These are phyloP conservation scores for Lactarius vividus DNA, from an alignment of 768 basidiomycete species.

Conservation along the genomic window DNA sequence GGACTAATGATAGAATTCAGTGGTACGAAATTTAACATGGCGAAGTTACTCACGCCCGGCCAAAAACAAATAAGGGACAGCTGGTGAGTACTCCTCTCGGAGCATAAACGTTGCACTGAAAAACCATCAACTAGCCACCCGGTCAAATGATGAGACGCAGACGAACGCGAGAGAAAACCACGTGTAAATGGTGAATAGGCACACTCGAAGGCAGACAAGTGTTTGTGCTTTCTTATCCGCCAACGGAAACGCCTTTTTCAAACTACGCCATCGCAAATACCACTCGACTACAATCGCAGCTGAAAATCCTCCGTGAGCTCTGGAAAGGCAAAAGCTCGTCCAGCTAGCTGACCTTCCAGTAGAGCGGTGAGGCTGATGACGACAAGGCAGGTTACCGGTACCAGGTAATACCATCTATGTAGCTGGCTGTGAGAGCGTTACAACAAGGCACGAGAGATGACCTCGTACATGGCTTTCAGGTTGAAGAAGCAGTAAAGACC, in stretches of 20 bases:
- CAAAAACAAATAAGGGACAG: slow-evolving; percentile 47
- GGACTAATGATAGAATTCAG: slow-evolving; percentile 38
- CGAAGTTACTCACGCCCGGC: slow-evolving; percentile 43
- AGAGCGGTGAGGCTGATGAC: slow-evolving; percentile 40
- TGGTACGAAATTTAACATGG: slow-evolving; percentile 8
- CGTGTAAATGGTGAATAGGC: slow-evolving; percentile 20
- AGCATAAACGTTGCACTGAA: neutral
- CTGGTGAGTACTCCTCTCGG: slow-evolving; percentile 1
- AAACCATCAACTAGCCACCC: neutral
- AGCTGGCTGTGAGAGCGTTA: slow-evolving; percentile 8
- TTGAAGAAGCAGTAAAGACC: slow-evolving; percentile 51
- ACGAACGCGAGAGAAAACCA: slow-evolving; percentile 20
- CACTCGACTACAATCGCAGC: slow-evolving; percentile 45
- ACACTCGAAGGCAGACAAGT: slow-evolving; percentile 40
- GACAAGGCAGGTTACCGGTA: slow-evolving; percentile 46
- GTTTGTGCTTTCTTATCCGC: slow-evolving; percentile 38
- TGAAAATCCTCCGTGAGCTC: slow-evolving; percentile 29
- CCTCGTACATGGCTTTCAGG: slow-evolving; percentile 38
- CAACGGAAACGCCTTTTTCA: slow-evolving; percentile 44
- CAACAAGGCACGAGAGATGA: neutral
- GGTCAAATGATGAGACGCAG: neutral
- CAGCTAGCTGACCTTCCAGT: slow-evolving; percentile 43
- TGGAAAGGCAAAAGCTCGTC: slow-evolving; percentile 4
- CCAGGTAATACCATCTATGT: slow-evolving; percentile 28
- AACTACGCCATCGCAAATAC: slow-evolving; percentile 38